phyloP scores from a whole-genome alignment of 768 basidiomycete species.

The Leccinum aurantiacum region DNA sequence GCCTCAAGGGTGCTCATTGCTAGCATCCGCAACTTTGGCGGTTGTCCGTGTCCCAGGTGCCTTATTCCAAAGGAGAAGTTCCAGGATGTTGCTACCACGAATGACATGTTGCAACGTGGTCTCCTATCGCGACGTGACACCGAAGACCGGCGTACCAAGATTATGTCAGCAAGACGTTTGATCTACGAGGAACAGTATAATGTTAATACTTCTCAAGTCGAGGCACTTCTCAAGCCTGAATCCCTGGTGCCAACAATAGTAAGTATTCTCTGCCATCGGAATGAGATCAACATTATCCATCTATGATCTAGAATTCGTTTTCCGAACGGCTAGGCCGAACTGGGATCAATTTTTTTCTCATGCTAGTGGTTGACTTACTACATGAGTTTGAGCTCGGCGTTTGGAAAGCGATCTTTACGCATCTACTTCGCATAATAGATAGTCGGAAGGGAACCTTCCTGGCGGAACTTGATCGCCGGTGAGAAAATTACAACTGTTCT shows the following conservation, averaged over 20 bases:
- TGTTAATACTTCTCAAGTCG: not conserved
- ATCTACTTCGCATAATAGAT: not conserved
- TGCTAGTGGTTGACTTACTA: not conserved
- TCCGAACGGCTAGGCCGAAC: not conserved
- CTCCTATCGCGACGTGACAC: no score
- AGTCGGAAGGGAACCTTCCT: not conserved
- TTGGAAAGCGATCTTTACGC: not conserved
- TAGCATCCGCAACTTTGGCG: no score
- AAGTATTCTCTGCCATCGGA: not conserved
- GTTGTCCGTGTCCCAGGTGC: no score
- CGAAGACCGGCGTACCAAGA: no score
- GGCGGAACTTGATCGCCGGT: not conserved
- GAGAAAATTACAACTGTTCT: not conserved
- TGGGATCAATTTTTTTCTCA: not conserved
- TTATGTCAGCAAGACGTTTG: not conserved
- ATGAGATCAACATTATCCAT: not conserved
- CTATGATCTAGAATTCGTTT: not conserved
- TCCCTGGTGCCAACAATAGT: not conserved
- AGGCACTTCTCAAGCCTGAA: not conserved
- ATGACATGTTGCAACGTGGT: no score
- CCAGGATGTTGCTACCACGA: no score
- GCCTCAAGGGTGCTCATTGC: no score
- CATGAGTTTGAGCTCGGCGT: not conserved
- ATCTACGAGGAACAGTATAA: not conserved
- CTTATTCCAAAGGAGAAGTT: no score